Base-by-base conservation (phyloP, 1,284 basidiomycete species). In the Sporisorium exsertum region DNA sequence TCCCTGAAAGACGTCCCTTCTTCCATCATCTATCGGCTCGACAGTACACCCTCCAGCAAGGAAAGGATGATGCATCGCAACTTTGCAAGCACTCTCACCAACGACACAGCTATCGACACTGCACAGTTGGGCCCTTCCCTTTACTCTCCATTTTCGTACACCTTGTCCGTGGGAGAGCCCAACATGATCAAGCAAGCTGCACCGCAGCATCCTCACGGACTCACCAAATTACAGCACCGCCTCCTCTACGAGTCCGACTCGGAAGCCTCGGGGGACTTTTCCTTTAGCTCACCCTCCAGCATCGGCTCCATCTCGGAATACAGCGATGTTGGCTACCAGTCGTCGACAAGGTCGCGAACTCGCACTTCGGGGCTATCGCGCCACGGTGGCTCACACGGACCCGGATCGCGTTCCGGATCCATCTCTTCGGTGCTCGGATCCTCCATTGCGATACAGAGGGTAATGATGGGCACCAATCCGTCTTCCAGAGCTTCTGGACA, bases 201-300 rank as follows among this genome's bases (percentile, higher is more conserved):
- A 15, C 61, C 62, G 55, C 71, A 61, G 52, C 71, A 64, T 43
- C 64, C 71, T 3, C 68, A 62, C 5, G 64, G 60, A 20, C 67
- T 75, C 57, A 70, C 64, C 57, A 70, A 67, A 40, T 42, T 75
- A 12, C 72, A 75, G 42, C 67, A 75, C 35, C 72, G 72, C n/a
- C 67, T 74, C n/a, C 67, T 75, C 55, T 75, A 75, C 60, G 72
- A 75, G 22, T 65, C 72, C 9, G 72, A 75, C 18, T 70, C 72
- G n/a, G 72, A 73, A 40, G 64, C 58, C 0, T 73, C 71, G 16
- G 62, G 62, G 46, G 71, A 75, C 24, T 40, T 64, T 26, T 40
- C 63, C 29, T 75, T 75, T 58, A 66, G 64, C 59, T 69, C 72
- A n/a, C 63, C 62, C 5, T 74, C 72, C 46, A 70, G 67, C 35